Percentiles rank a stretch among this genome's conserved stretches.
Evolutionary conservation across 2,329 filamentous ascomycete genomes (phyloP).

Genomic region (Rhynchosporium agropyri): DNA sequence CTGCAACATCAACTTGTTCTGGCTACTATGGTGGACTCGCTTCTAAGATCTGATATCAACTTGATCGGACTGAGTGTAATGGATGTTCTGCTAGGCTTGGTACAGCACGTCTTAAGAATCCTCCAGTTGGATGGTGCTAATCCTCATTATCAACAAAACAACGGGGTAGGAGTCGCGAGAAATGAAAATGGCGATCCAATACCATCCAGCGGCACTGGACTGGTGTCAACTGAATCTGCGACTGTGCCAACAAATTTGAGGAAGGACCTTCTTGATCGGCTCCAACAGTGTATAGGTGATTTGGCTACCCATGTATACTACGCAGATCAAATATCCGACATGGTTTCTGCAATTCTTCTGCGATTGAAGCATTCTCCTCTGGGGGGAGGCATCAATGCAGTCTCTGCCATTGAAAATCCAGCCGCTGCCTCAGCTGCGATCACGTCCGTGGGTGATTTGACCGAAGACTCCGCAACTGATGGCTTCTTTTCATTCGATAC

Average conservation of each 20-base stretch:
- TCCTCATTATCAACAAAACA: constrained; percentile 42
- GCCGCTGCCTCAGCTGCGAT: constrained; percentile 52
- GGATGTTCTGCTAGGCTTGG: constrained; percentile 84
- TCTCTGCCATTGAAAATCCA: constrained; percentile 49
- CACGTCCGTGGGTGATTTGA: constrained; percentile 50
- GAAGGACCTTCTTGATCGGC: constrained; percentile 65
- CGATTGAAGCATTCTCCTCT: constrained; percentile 69
- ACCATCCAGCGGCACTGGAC: constrained; percentile 30
- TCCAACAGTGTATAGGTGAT: constrained; percentile 85
- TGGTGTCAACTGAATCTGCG: constrained; percentile 43
- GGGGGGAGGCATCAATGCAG: constrained; percentile 48
- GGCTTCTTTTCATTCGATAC: constrained; percentile 65
- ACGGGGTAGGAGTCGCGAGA: constrained; percentile 24
- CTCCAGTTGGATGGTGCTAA: constrained; percentile 61
- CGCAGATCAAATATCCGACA: constrained; percentile 91
- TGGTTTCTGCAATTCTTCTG: constrained; percentile 79
- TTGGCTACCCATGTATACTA: constrained; percentile 96
- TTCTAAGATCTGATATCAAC: constrained; percentile 87
- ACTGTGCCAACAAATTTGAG: constrained; percentile 55
- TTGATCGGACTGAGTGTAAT: constrained; percentile 95
- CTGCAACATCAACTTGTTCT: constrained; percentile 75
- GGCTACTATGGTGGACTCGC: constrained; percentile 75
- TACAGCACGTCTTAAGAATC: constrained; percentile 79
- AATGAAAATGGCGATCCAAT: constrained; percentile 20
- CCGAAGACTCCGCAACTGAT: constrained; percentile 56